Evolutionary conservation across 768 basidiomycete species (phyloP).

Genomic region (Suillus paluster): DNA sequence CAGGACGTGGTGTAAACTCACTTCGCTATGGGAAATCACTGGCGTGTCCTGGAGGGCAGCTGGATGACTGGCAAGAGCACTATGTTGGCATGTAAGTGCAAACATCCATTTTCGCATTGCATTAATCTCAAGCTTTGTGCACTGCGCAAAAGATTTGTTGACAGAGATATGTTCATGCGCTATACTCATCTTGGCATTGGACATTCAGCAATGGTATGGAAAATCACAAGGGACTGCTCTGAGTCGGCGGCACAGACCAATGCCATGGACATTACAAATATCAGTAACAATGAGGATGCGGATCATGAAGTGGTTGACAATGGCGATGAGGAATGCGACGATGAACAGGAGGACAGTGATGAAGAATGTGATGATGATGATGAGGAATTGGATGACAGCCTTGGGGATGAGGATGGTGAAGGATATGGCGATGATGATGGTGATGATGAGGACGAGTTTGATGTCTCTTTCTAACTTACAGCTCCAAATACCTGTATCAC

Average conservation of each 20-base stretch:
- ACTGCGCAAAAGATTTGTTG: background rate
- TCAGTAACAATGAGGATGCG: background rate
- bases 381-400: too few species aligned
- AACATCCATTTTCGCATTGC: background rate
- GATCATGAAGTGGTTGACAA: too few species aligned
- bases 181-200: background rate
- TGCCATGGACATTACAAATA: background rate
- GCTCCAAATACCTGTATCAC: too few species aligned
- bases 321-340: background rate
- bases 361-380: background rate
- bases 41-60: background rate
- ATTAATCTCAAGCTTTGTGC: background rate
- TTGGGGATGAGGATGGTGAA: too few species aligned
- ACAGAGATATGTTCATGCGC: constrained; percentile 3
- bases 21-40: background rate
- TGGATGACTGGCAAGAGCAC: background rate
- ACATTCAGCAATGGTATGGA: background rate
- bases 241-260: background rate
- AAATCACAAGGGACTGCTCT: background rate
- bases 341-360: background rate
- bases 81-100: background rate
- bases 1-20: background rate
- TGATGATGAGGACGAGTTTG: too few species aligned
- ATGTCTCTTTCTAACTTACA: too few species aligned
- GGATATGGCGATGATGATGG: too few species aligned